Base-by-base conservation (phyloP, 768 basidiomycete genomes). In the Tylopilus plumbeoviolaceoides region DNA sequence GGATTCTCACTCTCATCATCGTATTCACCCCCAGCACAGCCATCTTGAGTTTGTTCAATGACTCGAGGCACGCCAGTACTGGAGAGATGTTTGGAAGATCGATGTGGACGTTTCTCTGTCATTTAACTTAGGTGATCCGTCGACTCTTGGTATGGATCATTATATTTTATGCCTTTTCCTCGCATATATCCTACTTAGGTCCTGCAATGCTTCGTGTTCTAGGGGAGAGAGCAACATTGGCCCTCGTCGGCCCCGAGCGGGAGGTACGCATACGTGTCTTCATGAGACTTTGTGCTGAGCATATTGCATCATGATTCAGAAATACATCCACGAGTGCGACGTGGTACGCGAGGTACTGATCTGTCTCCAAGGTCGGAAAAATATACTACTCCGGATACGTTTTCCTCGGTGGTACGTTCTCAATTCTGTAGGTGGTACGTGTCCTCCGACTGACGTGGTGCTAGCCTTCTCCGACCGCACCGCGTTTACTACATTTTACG, bases 311-410 rank as follows among this genome's bases (percentile, higher is more conserved):
- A 23, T 23, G 23, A 23, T 23, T 3, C 59, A 90, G 87, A 80
- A 66, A 66, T 85, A 85, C 55, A 87, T 91, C 23, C 67, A 82
- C 47, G 91, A 92, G 68, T 77, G 82, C 46, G 84, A 91, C 57
- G 83, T 85, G 36, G 84, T 90, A 6, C 79, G 90, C 4, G 91
- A 93, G 60, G 73, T 90, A 3, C 72, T 91, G 12, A 85, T 89
- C 66, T 80, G 80, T 28, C 70, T 91, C 5, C 89, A 91, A 74
- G 90, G 91, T 0, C 76, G 78, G 48, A 77, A 74, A 44, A 89
- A 84, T 56, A 65, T 27, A 69, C 63, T 18, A 67, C 66, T 44
- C 49, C 64, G 1, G 61, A 66, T 38, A 64, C 63, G 2, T 71
- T 65, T 57, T 62, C 68, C 18, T 75, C 73, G 21, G 64, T 72